Evolutionary conservation across 495 filamentous ascomycete genomes (phyloP).

Genomic region (Wilcoxina mikolae): DNA sequence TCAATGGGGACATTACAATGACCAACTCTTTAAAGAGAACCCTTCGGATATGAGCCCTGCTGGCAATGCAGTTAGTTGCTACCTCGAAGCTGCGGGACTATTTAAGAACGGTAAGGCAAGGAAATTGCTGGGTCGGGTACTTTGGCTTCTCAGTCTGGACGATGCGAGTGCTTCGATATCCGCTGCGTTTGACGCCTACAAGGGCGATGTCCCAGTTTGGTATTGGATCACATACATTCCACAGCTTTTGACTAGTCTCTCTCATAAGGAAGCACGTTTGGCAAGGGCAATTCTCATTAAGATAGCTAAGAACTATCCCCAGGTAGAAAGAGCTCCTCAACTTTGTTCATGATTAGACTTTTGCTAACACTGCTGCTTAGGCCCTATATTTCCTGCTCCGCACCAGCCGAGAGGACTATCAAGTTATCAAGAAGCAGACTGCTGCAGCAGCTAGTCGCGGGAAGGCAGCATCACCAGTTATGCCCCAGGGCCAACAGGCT

Average conservation of each 20-base stretch:
- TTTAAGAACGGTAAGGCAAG: constrained; percentile 96
- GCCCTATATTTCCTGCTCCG: constrained; percentile 86
- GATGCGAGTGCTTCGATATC: constrained; percentile 68
- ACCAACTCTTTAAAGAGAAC: constrained; percentile 82
- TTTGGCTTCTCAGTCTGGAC: constrained; percentile 93
- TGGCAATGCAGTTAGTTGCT: constrained; percentile 84
- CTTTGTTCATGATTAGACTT: neutral
- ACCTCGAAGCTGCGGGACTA: constrained; percentile 85
- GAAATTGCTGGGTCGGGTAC: constrained; percentile 82
- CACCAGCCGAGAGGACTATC: constrained; percentile 89
- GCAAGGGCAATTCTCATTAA: constrained; percentile 70
- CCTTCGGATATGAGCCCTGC: constrained; percentile 63
- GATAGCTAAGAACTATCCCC: constrained; percentile 88
- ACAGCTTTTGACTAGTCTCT: constrained; percentile 77
- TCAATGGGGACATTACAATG: constrained; percentile 97
- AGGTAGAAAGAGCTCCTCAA: constrained; percentile 31
- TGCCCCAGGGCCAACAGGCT: constrained; percentile 15
- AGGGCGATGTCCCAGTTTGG: constrained; percentile 91
- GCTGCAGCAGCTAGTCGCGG: constrained; percentile 22
- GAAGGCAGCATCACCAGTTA: constrained; percentile 22
- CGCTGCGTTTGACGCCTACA: constrained; percentile 75
- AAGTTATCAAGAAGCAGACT: constrained; percentile 62
- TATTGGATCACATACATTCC: constrained; percentile 99
- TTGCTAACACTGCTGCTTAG: constrained; percentile 17
- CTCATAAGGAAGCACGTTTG: constrained; percentile 76